Evolutionary conservation across 306 rosid species (phyloP), one percentile per base, ranked within the genome.

Genomic region (Phaseolus lunatus): DNA sequence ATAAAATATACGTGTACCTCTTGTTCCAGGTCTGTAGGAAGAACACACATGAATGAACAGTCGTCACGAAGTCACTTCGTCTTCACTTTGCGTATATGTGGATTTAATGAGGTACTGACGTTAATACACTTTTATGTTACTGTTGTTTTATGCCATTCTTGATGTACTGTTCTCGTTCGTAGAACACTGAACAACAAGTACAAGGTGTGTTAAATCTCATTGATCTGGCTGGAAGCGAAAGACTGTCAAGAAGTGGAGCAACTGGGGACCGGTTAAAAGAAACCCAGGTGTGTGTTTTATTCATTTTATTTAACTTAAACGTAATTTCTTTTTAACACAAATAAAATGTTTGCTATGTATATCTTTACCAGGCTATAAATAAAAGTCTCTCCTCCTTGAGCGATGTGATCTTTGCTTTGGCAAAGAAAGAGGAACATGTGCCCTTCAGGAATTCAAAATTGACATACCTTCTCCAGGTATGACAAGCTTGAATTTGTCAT

Each of bases 231-330:
- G 97, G 99, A 79, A 95, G 97, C 82, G 97, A 92, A 74, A 88
- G 99, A 63, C 87, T 95, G 10, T 95, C 99, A 1, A 92, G 73
- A 72, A 95, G 99, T 80, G 97, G 97, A 41, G 89, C 97, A 66
- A 91, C 96, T 0, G 99, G 97, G 74, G 99, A 95, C 18, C 93
- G 97, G 49, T 86, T 95, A 80, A 95, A 92, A 90, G 99, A 95
- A 86, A 89, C 97, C 59, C 97, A 95, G 97, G 98, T 66, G 73
- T 65, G 39, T 72, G n/a, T n/a, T 74, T 72, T 73, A 37, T 44
- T 50, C 72, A 26, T 27, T 56, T 62, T n/a, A n/a, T 72, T 24
- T 22, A 26, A 54, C 50, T 20, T 77, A 49, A 74, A 48, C 35
- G 49, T 12, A 65, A 19, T 3, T 11, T 11, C 50, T 12, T 23